A percentile compares a stretch with the other conserved stretches of the same genome.
These are phyloP conservation scores for Phytophthora syringae DNA, from an alignment of 352 stramenopile genomes.

Conservation along the genomic window DNA sequence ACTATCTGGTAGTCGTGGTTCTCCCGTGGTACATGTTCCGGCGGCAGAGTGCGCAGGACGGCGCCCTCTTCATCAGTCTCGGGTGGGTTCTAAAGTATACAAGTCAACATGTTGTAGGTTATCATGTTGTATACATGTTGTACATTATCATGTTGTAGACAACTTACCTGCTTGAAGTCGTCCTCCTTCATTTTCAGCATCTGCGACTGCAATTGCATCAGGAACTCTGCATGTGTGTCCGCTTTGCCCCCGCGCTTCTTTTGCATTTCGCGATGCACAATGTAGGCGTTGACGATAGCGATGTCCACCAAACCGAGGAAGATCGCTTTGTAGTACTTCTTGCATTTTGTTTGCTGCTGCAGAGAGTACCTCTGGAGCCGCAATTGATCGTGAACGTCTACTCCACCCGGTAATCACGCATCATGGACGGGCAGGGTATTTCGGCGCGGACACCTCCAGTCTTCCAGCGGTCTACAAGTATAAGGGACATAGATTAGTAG, in stretches of 20 bases:
- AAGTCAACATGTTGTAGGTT: neutral
- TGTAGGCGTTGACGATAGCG: neutral
- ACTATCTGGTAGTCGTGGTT: neutral
- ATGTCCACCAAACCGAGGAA: neutral
- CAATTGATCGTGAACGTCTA: neutral
- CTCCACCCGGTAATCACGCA: neutral
- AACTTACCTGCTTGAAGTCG: neutral
- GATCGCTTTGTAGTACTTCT: neutral
- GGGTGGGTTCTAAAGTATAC: neutral
- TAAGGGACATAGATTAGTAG: neutral
- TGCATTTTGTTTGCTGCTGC: neutral
- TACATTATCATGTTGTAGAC: neutral
- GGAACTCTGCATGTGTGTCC: neutral
- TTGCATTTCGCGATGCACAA: neutral
- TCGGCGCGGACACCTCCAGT: neutral
- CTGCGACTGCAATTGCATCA: neutral
- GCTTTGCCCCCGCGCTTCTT: neutral
- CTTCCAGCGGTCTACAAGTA: neutral
- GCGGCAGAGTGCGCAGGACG: neutral
- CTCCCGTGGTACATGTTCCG: neutral
- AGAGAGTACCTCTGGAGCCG: neutral
- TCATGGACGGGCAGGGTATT: neutral
- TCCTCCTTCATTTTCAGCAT: neutral
- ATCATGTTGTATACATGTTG: neutral
- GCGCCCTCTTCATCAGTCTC: neutral